phyloP scores from a whole-genome alignment of 2,329 filamentous ascomycete species.

The Fusarium keratoplasticum region DNA sequence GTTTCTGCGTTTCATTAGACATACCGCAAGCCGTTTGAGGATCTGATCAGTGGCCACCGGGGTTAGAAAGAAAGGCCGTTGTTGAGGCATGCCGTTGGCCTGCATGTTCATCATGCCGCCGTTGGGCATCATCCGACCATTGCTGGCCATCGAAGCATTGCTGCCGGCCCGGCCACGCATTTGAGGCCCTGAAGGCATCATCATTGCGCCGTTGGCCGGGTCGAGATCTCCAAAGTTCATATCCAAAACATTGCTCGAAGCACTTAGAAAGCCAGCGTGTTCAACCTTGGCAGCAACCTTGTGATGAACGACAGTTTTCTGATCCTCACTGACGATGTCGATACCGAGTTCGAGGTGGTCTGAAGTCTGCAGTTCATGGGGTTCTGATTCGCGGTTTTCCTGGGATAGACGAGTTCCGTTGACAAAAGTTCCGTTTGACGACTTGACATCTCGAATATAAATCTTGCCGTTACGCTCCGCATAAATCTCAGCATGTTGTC shows the following conservation, averaged over 20 bases:
- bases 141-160: conserved; percentile 71
- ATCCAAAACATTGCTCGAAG: conserved; percentile 82
- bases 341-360: conserved; percentile 96
- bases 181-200: conserved; percentile 77
- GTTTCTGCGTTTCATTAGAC: conserved; percentile 8
- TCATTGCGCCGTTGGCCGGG: conserved; percentile 78
- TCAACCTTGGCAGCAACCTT: conserved; percentile 98
- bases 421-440: conserved; percentile 98
- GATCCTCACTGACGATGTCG: conserved; percentile 98
- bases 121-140: conserved; percentile 69
- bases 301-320: conserved; percentile 98
- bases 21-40: conserved; percentile 70
- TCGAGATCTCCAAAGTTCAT: conserved; percentile 95
- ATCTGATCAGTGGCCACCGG: conserved; percentile 95
- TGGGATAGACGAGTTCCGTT: conserved; percentile 90
- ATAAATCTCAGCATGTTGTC: conserved; percentile 97
- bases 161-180: conserved; percentile 77
- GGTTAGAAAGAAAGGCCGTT: conserved; percentile 86
- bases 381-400: conserved; percentile 96
- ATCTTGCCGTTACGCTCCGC: conserved; percentile 88
- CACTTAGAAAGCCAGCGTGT: conserved; percentile 85
- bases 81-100: conserved; percentile 73
- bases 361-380: conserved; percentile 89
- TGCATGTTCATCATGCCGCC: conserved; percentile 59
- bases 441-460: conserved; percentile 97